Evolutionary conservation across 1,284 basidiomycete species (phyloP).

Genomic region (Ceratobasidium theobromae): DNA sequence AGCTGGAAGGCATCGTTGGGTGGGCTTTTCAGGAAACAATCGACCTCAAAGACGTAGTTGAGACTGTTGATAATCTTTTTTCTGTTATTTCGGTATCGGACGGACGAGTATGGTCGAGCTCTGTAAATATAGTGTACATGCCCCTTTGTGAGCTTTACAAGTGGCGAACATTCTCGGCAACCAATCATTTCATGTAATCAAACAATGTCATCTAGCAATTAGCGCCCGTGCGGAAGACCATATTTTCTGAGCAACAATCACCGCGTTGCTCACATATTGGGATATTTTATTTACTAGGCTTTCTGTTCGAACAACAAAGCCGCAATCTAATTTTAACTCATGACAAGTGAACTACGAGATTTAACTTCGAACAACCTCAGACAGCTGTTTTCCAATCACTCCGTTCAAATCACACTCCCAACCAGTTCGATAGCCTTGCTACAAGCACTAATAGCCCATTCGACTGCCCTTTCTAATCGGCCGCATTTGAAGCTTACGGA

Average conservation of each 20-base stretch:
- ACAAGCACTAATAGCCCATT: constrained; percentile 26
- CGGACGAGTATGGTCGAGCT: too few relatives aligned
- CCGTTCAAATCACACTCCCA: constrained; percentile 13
- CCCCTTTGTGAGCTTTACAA: too few relatives aligned
- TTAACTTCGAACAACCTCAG: constrained; percentile 25
- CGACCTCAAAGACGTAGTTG: neutral
- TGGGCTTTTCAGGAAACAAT: neutral
- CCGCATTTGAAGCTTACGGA: constrained; percentile 34
- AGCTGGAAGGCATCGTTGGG: neutral
- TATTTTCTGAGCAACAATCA: too few relatives aligned
- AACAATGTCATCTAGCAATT: too few relatives aligned
- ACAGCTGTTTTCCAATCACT: constrained; percentile 14
- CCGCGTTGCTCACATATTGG: too few relatives aligned
- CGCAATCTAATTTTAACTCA: neutral
- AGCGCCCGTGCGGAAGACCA: neutral
- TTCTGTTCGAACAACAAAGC: neutral
- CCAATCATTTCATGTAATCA: too few relatives aligned
- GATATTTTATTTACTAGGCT: too few relatives aligned
- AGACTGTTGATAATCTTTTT: too few relatives aligned
- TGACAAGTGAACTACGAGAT: constrained; percentile 21
- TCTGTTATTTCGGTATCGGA: too few relatives aligned
- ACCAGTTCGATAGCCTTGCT: constrained; percentile 12
- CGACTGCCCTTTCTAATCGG: constrained; percentile 4
- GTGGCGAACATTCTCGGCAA: too few relatives aligned
- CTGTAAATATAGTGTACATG: too few relatives aligned